Evolutionary conservation across 2,329 filamentous ascomycete species (phyloP).

Genomic region (Westerdykella sp.): DNA sequence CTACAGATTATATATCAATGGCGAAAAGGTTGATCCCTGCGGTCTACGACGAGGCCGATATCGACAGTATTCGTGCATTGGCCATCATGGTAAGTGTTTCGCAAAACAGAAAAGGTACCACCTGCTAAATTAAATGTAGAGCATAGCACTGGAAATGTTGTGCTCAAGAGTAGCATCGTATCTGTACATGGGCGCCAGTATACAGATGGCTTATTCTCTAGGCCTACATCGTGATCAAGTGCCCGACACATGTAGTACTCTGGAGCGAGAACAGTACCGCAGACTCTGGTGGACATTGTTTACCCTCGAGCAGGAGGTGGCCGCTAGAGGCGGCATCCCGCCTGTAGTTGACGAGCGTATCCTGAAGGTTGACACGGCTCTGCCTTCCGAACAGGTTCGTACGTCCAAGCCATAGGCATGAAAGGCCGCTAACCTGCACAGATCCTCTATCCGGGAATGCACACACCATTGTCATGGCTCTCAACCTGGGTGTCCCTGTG

Average conservation of each 20-base stretch:
- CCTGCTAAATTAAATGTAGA: constrained; percentile 17
- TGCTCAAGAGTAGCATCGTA: constrained; percentile 33
- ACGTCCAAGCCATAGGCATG: neutral
- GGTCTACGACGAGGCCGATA: constrained; percentile 33
- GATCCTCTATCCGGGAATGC: constrained; percentile 29
- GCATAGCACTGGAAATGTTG: constrained; percentile 30
- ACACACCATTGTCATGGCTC: constrained; percentile 31
- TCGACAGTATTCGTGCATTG: constrained; percentile 34
- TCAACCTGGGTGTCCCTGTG: constrained; percentile 26
- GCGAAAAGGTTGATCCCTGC: constrained; percentile 29
- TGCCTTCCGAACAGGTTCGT: constrained; percentile 31
- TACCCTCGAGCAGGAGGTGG: constrained; percentile 31
- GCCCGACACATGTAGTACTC: constrained; percentile 18
- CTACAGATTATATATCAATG: constrained; percentile 29
- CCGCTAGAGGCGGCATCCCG: constrained; percentile 32
- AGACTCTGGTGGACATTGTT: constrained; percentile 37
- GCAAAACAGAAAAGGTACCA: neutral
- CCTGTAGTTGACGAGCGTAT: constrained; percentile 30
- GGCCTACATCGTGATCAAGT: constrained; percentile 33
- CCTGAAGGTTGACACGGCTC: constrained; percentile 24
- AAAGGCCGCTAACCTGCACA: constrained; percentile 7
- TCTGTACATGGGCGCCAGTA: constrained; percentile 32
- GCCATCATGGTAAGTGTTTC: constrained; percentile 25
- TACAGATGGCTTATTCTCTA: constrained; percentile 34
- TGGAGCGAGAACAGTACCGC: constrained; percentile 31